Base-by-base conservation (phyloP, 345 rosid species). In the Raphanus raphanistrum region DNA sequence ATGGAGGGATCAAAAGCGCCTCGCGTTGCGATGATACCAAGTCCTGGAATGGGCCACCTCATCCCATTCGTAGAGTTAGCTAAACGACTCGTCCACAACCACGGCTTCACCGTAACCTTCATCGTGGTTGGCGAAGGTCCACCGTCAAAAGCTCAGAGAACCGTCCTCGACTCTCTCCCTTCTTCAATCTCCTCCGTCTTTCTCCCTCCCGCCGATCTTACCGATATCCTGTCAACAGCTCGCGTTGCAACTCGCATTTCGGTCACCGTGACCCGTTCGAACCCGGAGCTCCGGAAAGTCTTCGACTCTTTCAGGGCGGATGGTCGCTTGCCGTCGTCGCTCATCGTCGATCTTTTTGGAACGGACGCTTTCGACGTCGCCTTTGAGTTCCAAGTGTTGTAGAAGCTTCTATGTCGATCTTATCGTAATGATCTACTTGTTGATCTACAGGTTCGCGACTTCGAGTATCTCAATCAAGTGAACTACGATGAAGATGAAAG, bases 41-140 rank as follows among this genome's bases (percentile, higher is more conserved):
- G 87, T 43, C 97, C 94, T 0, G 97, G 97, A 52, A 90, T 92
- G 92, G 97, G 97, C 41, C 97, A 92, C 66, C 90, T 90, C 35
- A 89, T 89, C 79, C 96, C 97, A 3, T 85, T 89, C 70, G 55
- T 73, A 10, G 91, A 89, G 84, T 79, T 92, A 25, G 90, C 96
- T 29, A 87, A 89, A 76, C 71, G 84, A 41, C 84, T 92, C 68
- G 87, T 83, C 72, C 75, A 63, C 36, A 61, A 25, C 57, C 89
- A 89, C 77, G 5, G 76, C 54, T 41, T 88, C 80, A 58, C 79
- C 64, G 76, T 87, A 11, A 85, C 90, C 12, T 84, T 92, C 70
- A 2, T 90, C 25, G n/a, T 90, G 68, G 88, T 81, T 41, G 83
- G 86, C 29, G 79, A 75, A 27, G 90, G 88, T 2, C 74, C 90